phyloP scores from a whole-genome alignment of 2,329 filamentous ascomycete species.

The Phaeosphaeriaceae sp. region DNA sequence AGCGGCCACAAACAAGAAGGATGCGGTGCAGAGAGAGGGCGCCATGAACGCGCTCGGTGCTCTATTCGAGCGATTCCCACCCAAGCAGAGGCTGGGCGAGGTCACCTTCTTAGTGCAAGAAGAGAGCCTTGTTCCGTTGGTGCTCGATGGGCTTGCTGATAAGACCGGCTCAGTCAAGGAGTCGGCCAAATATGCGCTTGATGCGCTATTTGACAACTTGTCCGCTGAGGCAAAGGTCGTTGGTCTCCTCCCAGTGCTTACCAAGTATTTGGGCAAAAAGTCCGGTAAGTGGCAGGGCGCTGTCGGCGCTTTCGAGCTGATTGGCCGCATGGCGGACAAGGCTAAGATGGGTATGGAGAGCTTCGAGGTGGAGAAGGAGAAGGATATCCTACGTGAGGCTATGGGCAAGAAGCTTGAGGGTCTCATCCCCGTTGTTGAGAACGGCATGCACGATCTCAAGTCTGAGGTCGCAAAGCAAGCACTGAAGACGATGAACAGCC shows the following conservation, averaged over 20 bases:
- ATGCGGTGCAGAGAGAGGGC: slow-evolving; percentile 80
- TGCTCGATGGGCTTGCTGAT: slow-evolving; percentile 85
- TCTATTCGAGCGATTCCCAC: slow-evolving; percentile 86
- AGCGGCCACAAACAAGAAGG: slow-evolving; percentile 93
- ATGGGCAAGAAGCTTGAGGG: slow-evolving; percentile 88
- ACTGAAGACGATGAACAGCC: slow-evolving; percentile 86
- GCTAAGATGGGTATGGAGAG: slow-evolving; percentile 84
- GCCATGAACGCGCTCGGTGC: slow-evolving; percentile 95
- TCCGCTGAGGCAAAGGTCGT: slow-evolving; percentile 82
- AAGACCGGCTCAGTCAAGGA: slow-evolving; percentile 89
- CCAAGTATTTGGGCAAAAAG: slow-evolving; percentile 77
- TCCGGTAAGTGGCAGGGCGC: slow-evolving; percentile 98
- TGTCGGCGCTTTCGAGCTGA: slow-evolving; percentile 80
- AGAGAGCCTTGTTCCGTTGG: slow-evolving; percentile 72
- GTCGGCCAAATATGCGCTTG: slow-evolving; percentile 90
- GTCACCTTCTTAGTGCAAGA: slow-evolving; percentile 83
- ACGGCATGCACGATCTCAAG: slow-evolving; percentile 97
- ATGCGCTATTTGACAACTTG: slow-evolving; percentile 82
- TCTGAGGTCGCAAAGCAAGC: slow-evolving; percentile 82
- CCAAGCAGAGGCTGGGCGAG: slow-evolving; percentile 78
- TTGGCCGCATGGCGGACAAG: slow-evolving; percentile 95
- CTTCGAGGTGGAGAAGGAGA: slow-evolving; percentile 82
- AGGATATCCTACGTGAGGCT: slow-evolving; percentile 86
- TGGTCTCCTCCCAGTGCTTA: slow-evolving; percentile 78
- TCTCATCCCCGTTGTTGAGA: slow-evolving; percentile 89